phyloP scores from a whole-genome alignment of 805 yeast genomes.

The Wickerhamomyces kurtzmanii region DNA sequence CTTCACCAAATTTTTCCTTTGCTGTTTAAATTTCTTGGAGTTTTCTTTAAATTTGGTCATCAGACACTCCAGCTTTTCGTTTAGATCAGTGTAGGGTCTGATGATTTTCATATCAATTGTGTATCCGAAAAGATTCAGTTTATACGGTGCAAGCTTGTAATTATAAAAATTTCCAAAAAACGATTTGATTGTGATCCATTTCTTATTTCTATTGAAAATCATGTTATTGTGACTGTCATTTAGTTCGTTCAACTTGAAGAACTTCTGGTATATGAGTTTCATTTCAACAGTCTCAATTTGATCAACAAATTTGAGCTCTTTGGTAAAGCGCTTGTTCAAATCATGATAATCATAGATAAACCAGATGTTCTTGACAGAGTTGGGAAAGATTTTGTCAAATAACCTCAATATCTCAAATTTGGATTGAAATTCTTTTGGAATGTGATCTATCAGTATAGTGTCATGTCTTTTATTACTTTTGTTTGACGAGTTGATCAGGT shows the following conservation, averaged over 20 bases:
- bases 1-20: too few relatives aligned
- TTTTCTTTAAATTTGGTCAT: too few relatives aligned
- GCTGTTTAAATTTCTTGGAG: too few relatives aligned
- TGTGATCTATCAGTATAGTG: conserved; percentile 32
- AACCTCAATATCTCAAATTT: conserved; percentile 11
- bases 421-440: conserved; percentile 24
- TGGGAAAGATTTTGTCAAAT: conserved; percentile 31
- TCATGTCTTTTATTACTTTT: conserved; percentile 14
- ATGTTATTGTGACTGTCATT: too few relatives aligned
- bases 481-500: conserved; percentile 21
- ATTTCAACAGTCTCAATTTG: conserved; percentile 30
- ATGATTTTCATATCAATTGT: too few relatives aligned
- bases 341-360: conserved; percentile 35
- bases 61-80: too few relatives aligned
- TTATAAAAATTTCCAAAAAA: too few relatives aligned
- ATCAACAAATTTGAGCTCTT: conserved; percentile 18
- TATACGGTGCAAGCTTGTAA: too few relatives aligned
- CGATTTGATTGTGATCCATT: too few relatives aligned
- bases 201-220: conserved; percentile 10
- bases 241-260: too few relatives aligned
- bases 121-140: too few relatives aligned
- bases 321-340: conserved; percentile 21
- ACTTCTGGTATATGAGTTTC: conserved; percentile 18
- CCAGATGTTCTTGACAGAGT: conserved; percentile 51
- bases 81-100: too few relatives aligned